A percentile compares a stretch with the other conserved stretches of the same genome.
Conservation (phyloP, 805 yeast species). For the Cyberlindnera sargentensis region DNA sequence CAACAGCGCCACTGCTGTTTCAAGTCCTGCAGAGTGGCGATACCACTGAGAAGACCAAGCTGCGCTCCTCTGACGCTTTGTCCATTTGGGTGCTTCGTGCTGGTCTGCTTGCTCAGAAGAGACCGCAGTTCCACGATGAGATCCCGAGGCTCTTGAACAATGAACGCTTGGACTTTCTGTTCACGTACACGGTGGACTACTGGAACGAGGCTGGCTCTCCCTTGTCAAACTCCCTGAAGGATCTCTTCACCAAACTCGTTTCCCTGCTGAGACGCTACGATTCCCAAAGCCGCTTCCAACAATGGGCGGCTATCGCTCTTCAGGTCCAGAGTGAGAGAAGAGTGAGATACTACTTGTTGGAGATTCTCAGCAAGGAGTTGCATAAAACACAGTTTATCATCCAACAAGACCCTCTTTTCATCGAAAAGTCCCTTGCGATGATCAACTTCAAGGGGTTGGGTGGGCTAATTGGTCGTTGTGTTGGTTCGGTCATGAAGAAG, state of each 20-base stretch:
- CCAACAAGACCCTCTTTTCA: constrained; percentile 37
- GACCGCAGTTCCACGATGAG: constrained; percentile 4
- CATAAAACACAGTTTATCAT: constrained; percentile 35
- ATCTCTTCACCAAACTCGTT: constrained; percentile 49
- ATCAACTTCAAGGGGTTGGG: constrained; percentile 58
- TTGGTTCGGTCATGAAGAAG: constrained; percentile 34
- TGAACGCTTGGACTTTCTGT: constrained; percentile 27
- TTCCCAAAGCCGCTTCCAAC: constrained; percentile 22
- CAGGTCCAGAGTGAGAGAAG: constrained; percentile 44
- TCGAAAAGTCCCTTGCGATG: constrained; percentile 37
- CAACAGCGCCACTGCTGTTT: constrained; percentile 25
- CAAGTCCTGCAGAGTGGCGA: constrained; percentile 25
- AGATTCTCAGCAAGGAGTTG: constrained; percentile 43
- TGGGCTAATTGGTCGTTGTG: constrained; percentile 55
- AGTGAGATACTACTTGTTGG: constrained; percentile 55
- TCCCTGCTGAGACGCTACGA: constrained; percentile 28
- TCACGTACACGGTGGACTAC: constrained; percentile 53
- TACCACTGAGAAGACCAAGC: constrained; percentile 32
- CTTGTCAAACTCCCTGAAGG: constrained; percentile 59
- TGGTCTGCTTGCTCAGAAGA: constrained; percentile 29
- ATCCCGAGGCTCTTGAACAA: constrained; percentile 13
- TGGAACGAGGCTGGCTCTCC: constrained; percentile 71
- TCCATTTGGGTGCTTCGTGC: constrained; percentile 60
- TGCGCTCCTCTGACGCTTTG: constrained; percentile 49
- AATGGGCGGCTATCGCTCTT: constrained; percentile 43